Percentiles rank a stretch among this genome's conserved stretches.
Evolutionary conservation across 1,284 basidiomycete genomes (phyloP).

Genomic region (Trichosporon inkin): DNA sequence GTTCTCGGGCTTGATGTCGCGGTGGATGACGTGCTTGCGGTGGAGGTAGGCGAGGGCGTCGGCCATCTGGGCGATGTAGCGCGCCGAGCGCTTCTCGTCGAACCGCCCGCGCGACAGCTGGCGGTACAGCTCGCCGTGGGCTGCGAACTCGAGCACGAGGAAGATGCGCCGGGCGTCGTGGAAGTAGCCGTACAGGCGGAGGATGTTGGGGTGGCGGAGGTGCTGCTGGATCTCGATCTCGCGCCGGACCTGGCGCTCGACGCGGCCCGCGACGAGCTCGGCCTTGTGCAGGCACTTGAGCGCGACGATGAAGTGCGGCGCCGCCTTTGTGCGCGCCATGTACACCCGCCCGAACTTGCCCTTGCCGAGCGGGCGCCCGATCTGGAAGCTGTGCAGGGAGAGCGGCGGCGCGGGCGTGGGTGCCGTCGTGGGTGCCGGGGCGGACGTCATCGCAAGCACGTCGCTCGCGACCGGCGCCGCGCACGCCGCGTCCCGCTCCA

Average conservation of each 20-base stretch:
- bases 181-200: constrained; percentile 95
- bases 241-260: constrained; percentile 92
- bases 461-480: constrained; percentile 59
- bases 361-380: constrained; percentile 92
- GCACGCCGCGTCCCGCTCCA: constrained; percentile 67
- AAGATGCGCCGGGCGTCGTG: constrained; percentile 93
- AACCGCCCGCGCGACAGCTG: constrained; percentile 79
- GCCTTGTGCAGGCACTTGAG: constrained; percentile 97
- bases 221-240: constrained; percentile 99
- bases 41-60: constrained; percentile 93
- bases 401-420: constrained; percentile 11
- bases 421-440: too few relatives aligned
- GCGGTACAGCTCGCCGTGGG: constrained; percentile 93
- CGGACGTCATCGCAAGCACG: constrained; percentile 63
- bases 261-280: constrained; percentile 80
- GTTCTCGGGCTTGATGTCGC: constrained; percentile 99
- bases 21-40: constrained; percentile 93
- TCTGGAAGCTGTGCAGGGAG: constrained; percentile 78
- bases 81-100: constrained; percentile 75
- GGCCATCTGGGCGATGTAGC: constrained; percentile 96
- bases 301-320: constrained; percentile 88
- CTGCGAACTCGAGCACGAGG: constrained; percentile 94
- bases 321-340: constrained; percentile 87
- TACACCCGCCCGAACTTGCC: constrained; percentile 99
- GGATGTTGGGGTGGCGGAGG: constrained; percentile 88